Evolutionary conservation across 106 monocot species (phyloP).

Genomic region (Dendrobium officinale): DNA sequence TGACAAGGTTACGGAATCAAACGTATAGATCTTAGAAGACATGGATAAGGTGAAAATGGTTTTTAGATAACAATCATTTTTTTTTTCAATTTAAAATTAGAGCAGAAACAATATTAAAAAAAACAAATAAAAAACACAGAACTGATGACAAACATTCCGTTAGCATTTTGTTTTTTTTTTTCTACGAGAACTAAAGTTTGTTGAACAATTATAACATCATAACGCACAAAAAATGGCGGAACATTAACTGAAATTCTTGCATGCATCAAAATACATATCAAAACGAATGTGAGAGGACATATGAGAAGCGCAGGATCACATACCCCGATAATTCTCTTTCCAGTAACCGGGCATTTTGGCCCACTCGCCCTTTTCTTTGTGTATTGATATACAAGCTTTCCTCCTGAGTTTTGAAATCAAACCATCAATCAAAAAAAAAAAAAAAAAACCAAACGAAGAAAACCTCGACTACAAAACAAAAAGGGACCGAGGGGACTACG

Average conservation of each 20-base stretch:
- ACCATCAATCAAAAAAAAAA: not conserved
- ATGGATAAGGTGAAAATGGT: too few species aligned
- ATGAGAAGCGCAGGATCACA: not conserved
- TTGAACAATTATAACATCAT: not conserved
- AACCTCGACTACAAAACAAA: not conserved
- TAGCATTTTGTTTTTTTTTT: too few species aligned
- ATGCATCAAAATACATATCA: not conserved
- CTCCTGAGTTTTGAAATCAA: slow-evolving; percentile 28
- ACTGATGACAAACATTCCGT: too few species aligned
- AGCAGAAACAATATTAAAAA: too few species aligned
- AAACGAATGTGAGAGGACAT: not conserved
- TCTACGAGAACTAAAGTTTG: not conserved
- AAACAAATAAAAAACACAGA: too few species aligned
- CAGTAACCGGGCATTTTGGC: slow-evolving; percentile 67
- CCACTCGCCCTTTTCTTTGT: slow-evolving; percentile 72
- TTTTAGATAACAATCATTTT: too few species aligned
- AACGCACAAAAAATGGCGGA: not conserved
- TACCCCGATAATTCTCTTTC: slow-evolving; percentile 78
- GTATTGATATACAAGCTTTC: slow-evolving; percentile 58
- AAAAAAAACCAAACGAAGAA: not conserved
- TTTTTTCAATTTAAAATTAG: too few species aligned
- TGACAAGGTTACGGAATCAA: too few species aligned
- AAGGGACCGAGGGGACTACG: not conserved
- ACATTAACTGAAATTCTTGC: not conserved
- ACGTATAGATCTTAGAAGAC: too few species aligned